A percentile compares a stretch with the other conserved stretches of the same genome.
These are phyloP conservation scores for Plasmodium yoelii DNA, from an alignment of 169 alveolate species.

Conservation along the genomic window DNA sequence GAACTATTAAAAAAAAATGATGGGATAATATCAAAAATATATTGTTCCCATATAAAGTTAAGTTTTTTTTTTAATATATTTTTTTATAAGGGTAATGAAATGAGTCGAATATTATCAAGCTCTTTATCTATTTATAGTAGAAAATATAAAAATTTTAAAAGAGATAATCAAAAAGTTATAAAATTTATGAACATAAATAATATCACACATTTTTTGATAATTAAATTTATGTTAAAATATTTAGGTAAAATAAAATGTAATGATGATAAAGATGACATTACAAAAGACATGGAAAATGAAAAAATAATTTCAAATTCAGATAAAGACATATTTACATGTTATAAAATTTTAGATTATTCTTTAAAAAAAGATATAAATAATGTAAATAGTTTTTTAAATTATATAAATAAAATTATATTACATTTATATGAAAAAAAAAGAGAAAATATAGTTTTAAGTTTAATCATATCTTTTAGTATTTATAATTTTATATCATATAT, in stretches of 20 bases:
- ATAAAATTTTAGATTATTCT: constrained; percentile 30
- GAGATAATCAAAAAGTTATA: constrained; percentile 38
- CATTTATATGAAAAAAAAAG: constrained; percentile 64
- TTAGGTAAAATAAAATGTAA: constrained; percentile 8
- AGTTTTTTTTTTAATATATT: constrained; percentile 52
- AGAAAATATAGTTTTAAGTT: constrained; percentile 49
- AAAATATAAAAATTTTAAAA: constrained; percentile 47
- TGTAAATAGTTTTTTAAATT: constrained; percentile 40
- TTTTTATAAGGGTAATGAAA: constrained; percentile 46
- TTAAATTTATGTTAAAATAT: constrained; percentile 21
- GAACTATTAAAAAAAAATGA: constrained; percentile 28
- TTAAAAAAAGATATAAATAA: constrained; percentile 17
- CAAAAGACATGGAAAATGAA: background rate
- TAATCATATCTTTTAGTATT: constrained; percentile 47
- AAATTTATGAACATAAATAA: constrained; percentile 65
- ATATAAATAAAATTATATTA: constrained; percentile 41
- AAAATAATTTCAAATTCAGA: background rate
- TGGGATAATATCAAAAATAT: constrained; percentile 54
- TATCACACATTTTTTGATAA: constrained; percentile 46
- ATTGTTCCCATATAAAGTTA: constrained; percentile 55
- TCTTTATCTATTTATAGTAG: constrained; percentile 19
- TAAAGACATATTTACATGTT: constrained; percentile 8
- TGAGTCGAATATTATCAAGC: constrained; percentile 35
- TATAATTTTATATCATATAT: constrained; percentile 33
- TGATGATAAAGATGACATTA: background rate